Conservation (phyloP, 1,284 basidiomycete genomes). For the Ustilago crameri region DNA sequence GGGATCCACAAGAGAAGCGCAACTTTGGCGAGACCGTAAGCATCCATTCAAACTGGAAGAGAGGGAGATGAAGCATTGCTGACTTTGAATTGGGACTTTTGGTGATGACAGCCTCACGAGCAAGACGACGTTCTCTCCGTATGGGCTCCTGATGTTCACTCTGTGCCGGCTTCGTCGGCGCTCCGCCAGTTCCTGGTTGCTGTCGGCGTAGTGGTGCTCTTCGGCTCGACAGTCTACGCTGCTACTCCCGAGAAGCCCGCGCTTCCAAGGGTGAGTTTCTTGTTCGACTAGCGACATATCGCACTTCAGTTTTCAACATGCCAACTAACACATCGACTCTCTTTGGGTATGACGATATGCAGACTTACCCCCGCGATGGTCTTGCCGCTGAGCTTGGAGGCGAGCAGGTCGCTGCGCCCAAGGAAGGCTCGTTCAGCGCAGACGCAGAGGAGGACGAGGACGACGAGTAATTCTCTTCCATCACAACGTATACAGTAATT, state of each 20-base stretch:
- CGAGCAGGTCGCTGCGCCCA: constrained; percentile 45
- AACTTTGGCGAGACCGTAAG: constrained; percentile 67
- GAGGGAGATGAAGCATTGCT: not conserved
- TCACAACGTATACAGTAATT: not conserved
- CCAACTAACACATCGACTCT: not conserved
- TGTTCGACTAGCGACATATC: no score
- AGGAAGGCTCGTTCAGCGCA: constrained; percentile 50
- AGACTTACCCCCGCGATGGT: constrained; percentile 65
- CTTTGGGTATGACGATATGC: not conserved
- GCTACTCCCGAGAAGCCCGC: constrained; percentile 56
- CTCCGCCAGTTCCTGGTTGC: constrained; percentile 60
- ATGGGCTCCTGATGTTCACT: constrained; percentile 66
- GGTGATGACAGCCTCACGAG: constrained; percentile 62
- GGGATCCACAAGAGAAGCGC: constrained; percentile 66
- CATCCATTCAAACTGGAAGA: no score
- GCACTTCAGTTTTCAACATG: not conserved
- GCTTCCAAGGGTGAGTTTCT: constrained; percentile 53
- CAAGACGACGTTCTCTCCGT: constrained; percentile 66
- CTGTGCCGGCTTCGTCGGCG: constrained; percentile 53
- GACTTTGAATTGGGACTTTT: no score
- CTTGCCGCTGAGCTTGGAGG: constrained; percentile 62
- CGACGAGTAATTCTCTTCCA: constrained; percentile 27
- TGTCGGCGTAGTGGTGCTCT: constrained; percentile 43
- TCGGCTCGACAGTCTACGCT: constrained; percentile 56
- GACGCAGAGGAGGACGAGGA: constrained; percentile 50